Evolutionary conservation across 1,284 basidiomycete genomes (phyloP).

Genomic region (Boletus albobrunnescens): DNA sequence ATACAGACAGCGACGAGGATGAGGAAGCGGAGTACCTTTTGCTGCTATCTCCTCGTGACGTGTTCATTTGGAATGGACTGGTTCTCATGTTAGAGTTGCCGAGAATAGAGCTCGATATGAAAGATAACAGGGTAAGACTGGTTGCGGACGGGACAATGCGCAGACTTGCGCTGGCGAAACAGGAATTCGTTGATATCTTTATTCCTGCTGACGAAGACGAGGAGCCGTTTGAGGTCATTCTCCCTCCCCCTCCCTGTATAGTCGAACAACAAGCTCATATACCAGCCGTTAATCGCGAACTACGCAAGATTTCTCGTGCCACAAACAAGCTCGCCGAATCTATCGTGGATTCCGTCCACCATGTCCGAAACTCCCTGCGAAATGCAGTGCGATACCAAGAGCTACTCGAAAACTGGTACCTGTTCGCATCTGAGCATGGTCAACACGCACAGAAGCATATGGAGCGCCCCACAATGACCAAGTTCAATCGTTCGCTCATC

Average conservation of each 20-base stretch:
- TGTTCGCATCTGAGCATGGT: slow-evolving; percentile 94
- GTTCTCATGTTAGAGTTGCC: slow-evolving; percentile 73
- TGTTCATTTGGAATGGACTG: slow-evolving; percentile 93
- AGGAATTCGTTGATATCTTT: slow-evolving; percentile 71
- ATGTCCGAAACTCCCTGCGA: slow-evolving; percentile 69
- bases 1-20: slow-evolving; percentile 47
- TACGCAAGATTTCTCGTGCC: slow-evolving; percentile 86
- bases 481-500: slow-evolving; percentile 82
- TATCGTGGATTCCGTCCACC: slow-evolving; percentile 86
- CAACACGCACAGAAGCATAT: slow-evolving; percentile 85
- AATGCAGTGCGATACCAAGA: slow-evolving; percentile 74
- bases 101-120: slow-evolving; percentile 72
- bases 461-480: slow-evolving; percentile 66
- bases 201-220: slow-evolving; percentile 58
- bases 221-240: slow-evolving; percentile 42
- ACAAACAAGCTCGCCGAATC: slow-evolving; percentile 90
- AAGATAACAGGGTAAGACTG: slow-evolving; percentile 80
- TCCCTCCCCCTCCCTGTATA: slow-evolving; percentile 56
- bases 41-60: slow-evolving; percentile 79
- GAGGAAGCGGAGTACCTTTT: slow-evolving; percentile 74
- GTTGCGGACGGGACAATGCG: slow-evolving; percentile 85
- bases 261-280: slow-evolving; percentile 90
- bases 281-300: slow-evolving; percentile 82
- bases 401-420: slow-evolving; percentile 92
- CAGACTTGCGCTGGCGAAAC: slow-evolving; percentile 75